Evolutionary conservation across 768 basidiomycete genomes (phyloP).

Genomic region (Lanmaoa rubissima): DNA sequence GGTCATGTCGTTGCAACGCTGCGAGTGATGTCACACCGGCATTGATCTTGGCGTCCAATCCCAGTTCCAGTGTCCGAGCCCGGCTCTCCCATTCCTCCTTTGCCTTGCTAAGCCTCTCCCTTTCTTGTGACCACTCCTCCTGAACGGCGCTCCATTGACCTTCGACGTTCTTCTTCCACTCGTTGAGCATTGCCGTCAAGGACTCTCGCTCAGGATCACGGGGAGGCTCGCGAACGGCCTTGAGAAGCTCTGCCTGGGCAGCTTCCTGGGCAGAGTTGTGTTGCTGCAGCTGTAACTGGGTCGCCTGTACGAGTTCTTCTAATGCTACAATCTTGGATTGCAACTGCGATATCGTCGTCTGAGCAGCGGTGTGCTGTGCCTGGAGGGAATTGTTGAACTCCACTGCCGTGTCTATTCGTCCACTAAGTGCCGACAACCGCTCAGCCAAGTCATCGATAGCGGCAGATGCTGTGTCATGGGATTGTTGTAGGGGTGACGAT

Average conservation of each 20-base stretch:
- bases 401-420: slow-evolving; percentile 74
- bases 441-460: slow-evolving; percentile 57
- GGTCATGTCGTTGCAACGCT: slow-evolving; percentile 39
- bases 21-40: slow-evolving; percentile 30
- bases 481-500: slow-evolving; percentile 13
- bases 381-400: slow-evolving; percentile 72
- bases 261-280: slow-evolving; percentile 37
- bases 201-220: slow-evolving; percentile 44
- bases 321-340: slow-evolving; percentile 67
- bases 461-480: slow-evolving; percentile 28
- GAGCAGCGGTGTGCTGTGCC: slow-evolving; percentile 73
- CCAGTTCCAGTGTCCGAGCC: slow-evolving; percentile 50
- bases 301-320: slow-evolving; percentile 63
- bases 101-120: slow-evolving; percentile 69
- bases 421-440: slow-evolving; percentile 59
- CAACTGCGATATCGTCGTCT: slow-evolving; percentile 64
- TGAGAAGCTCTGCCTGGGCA: slow-evolving; percentile 33
- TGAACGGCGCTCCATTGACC: slow-evolving; percentile 75
- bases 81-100: slow-evolving; percentile 80
- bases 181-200: slow-evolving; percentile 52
- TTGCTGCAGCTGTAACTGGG: slow-evolving; percentile 39
- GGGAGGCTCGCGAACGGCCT: slow-evolving; percentile 34
- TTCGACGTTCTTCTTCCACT: slow-evolving; percentile 80
- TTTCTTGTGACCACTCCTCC: slow-evolving; percentile 81
- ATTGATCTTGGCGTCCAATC: slow-evolving; percentile 46